phyloP scores from a whole-genome alignment of 2,329 filamentous ascomycete species.

The Lecanicillium sp. region DNA sequence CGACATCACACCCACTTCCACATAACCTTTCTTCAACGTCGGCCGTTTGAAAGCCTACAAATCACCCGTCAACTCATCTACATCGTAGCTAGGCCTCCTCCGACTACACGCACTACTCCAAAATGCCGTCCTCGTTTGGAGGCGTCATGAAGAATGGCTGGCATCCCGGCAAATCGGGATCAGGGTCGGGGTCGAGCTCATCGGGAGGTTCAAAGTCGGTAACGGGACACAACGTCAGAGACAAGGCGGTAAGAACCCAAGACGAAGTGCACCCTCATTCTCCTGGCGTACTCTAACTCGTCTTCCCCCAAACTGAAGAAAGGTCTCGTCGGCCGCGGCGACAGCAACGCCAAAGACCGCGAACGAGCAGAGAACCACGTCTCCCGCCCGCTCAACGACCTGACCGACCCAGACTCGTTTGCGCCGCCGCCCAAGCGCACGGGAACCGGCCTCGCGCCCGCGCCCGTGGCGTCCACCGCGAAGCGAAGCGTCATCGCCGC shows the following conservation, averaged over 20 bases:
- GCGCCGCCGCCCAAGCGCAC: conserved; percentile 68
- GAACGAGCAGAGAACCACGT: conserved; percentile 25
- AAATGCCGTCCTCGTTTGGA: conserved; percentile 32
- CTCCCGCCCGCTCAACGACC: conserved; percentile 55
- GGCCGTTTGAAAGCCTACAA: too few relatives aligned
- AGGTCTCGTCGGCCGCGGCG: conserved; percentile 35
- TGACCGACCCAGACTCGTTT: conserved; percentile 72
- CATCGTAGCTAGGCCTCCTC: too few relatives aligned
- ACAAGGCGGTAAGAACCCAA: conserved; percentile 43
- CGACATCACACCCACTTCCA: too few relatives aligned
- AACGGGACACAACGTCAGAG: conserved; percentile 22
- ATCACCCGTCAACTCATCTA: too few relatives aligned
- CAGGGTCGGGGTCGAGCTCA: too few relatives aligned
- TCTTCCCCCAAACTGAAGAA: conserved; percentile 26
- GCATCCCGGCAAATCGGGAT: conserved; percentile 41
- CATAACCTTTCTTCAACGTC: too few relatives aligned
- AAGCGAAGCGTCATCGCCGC: conserved; percentile 20
- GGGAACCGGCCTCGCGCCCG: conserved; percentile 24
- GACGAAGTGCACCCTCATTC: too few relatives aligned
- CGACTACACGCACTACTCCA: neutral
- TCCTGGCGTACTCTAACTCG: conserved; percentile 1
- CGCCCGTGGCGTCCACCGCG: conserved; percentile 14
- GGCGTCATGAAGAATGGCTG: conserved; percentile 43
- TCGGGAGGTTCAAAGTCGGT: too few relatives aligned
- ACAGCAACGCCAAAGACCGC: conserved; percentile 24